phyloP scores from a whole-genome alignment of 2,329 filamentous ascomycete genomes.

The Neonectria magnoliae region DNA sequence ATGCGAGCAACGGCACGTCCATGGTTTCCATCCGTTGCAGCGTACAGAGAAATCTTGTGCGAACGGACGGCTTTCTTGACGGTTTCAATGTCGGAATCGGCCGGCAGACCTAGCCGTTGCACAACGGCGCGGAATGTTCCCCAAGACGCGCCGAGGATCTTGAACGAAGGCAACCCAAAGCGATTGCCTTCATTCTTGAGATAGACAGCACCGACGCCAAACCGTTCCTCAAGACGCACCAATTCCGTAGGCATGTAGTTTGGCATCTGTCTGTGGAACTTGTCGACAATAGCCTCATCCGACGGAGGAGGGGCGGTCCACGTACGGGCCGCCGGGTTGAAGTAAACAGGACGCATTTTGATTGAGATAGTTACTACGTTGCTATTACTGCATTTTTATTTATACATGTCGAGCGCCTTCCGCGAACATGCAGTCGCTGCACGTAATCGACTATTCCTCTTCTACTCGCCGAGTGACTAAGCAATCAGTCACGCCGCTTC shows the following conservation, averaged over 20 bases:
- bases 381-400: no score
- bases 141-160: slow-evolving; percentile 84
- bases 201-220: slow-evolving; percentile 67
- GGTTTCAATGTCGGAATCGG: slow-evolving; percentile 54
- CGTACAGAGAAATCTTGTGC: slow-evolving; percentile 58
- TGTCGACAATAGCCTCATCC: slow-evolving; percentile 28
- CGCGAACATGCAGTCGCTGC: slow-evolving; percentile 18
- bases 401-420: slow-evolving; percentile 28
- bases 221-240: slow-evolving; percentile 57
- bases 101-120: slow-evolving; percentile 53
- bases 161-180: slow-evolving; percentile 78
- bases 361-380: neutral
- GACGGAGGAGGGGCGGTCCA: slow-evolving; percentile 23
- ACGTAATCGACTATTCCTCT: neutral
- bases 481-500: neutral
- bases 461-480: slow-evolving; percentile 10
- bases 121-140: slow-evolving; percentile 69
- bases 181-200: slow-evolving; percentile 78
- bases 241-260: slow-evolving; percentile 66
- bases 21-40: slow-evolving; percentile 81
- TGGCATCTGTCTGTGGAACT: slow-evolving; percentile 69
- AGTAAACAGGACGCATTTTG: slow-evolving; percentile 38
- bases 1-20: slow-evolving; percentile 78
- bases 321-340: slow-evolving; percentile 38
- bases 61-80: slow-evolving; percentile 49